Evolutionary conservation across 768 basidiomycete genomes (phyloP).

Genomic region (Auriscalpium orientale): DNA sequence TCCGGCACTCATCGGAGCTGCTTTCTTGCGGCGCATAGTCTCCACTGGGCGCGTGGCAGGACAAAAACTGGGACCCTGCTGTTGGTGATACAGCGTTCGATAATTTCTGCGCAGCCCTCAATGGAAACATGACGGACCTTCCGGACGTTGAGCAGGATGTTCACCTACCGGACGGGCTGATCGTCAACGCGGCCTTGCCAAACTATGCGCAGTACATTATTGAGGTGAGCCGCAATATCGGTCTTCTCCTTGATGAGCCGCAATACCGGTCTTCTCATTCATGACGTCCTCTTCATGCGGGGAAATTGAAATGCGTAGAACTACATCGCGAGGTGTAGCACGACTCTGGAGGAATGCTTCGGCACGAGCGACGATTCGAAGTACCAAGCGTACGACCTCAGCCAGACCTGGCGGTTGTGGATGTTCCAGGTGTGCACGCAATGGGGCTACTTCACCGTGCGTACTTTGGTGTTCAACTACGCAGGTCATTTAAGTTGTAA

Average conservation of each 20-base stretch:
- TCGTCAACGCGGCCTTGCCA: constrained; percentile 49
- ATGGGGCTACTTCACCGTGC: constrained; percentile 89
- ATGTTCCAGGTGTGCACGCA: constrained; percentile 88
- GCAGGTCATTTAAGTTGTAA: background rate
- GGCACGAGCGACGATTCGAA: constrained; percentile 67
- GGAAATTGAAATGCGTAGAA: too few relatives aligned
- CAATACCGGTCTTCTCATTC: constrained; percentile 29
- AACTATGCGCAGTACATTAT: constrained; percentile 78
- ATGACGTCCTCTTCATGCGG: constrained; percentile 8
- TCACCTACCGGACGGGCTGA: constrained; percentile 3
- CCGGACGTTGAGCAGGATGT: background rate
- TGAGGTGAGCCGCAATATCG: constrained; percentile 33
- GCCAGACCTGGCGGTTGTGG: constrained; percentile 84
- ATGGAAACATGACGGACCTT: constrained; percentile 4
- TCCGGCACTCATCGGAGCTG: constrained; percentile 7
- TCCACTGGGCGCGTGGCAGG: constrained; percentile 74
- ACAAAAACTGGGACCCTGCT: constrained; percentile 34
- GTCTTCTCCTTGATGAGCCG: background rate
- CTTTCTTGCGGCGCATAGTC: constrained; percentile 24
- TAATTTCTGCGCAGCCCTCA: constrained; percentile 20
- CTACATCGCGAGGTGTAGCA: constrained; percentile 24
- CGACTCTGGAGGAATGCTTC: constrained; percentile 67
- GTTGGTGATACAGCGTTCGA: constrained; percentile 14
- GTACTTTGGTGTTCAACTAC: constrained; percentile 12
- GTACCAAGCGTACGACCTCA: constrained; percentile 53